phyloP scores from a whole-genome alignment of 1,284 basidiomycete genomes.

The Naganishia liquefaciens region DNA sequence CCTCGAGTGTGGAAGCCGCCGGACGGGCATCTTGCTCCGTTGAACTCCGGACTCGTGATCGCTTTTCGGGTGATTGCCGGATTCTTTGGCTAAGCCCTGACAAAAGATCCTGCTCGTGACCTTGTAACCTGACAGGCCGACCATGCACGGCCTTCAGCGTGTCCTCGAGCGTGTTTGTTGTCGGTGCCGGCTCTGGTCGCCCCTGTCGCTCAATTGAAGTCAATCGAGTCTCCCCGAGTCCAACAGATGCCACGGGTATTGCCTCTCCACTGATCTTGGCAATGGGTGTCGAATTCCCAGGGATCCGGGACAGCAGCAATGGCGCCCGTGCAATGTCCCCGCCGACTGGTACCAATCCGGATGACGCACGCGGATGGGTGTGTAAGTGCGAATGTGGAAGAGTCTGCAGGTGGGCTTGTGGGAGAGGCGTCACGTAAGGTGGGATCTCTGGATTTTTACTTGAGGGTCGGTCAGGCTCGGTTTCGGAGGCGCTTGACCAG shows the following conservation, averaged over 20 bases:
- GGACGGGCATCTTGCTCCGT: neutral
- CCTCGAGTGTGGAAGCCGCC: slow-evolving; percentile 10
- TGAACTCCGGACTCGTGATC: slow-evolving; percentile 10
- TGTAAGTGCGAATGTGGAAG: slow-evolving; percentile 19
- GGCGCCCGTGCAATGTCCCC: slow-evolving; percentile 11
- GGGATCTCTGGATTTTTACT: neutral
- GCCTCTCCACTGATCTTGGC: slow-evolving; percentile 16
- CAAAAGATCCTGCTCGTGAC: slow-evolving; percentile 19
- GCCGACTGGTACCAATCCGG: slow-evolving; percentile 11
- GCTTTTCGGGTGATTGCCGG: slow-evolving; percentile 16
- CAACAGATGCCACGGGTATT: slow-evolving; percentile 21
- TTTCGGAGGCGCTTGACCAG: slow-evolving; percentile 15
- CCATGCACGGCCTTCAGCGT: slow-evolving; percentile 11
- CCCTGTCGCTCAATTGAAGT: neutral
- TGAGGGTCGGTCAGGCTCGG: neutral
- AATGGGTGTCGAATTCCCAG: neutral
- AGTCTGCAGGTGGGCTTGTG: slow-evolving; percentile 20
- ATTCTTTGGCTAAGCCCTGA: neutral
- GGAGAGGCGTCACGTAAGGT: slow-evolving; percentile 16
- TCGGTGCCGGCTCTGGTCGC: neutral
- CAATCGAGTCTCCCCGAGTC: slow-evolving; percentile 12
- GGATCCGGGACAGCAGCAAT: slow-evolving; percentile 6
- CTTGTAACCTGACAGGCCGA: slow-evolving; percentile 14
- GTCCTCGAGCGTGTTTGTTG: neutral
- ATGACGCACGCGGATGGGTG: slow-evolving; percentile 17